A percentile compares a stretch with the other conserved stretches of the same genome.
Conservation (phyloP, 495 filamentous ascomycete species). For the Podospora conica region DNA sequence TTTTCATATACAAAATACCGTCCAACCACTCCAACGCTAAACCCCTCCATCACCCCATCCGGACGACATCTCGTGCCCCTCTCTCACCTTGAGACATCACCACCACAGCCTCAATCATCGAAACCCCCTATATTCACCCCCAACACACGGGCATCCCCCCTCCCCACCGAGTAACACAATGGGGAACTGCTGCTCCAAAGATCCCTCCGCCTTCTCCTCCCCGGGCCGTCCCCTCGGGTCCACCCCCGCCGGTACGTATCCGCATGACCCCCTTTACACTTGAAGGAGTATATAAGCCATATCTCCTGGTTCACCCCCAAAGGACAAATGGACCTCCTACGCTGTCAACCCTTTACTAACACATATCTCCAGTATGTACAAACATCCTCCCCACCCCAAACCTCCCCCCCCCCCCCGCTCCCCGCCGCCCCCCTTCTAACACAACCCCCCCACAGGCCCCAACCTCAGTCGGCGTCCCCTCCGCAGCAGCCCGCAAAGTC, state of each 20-base stretch:
- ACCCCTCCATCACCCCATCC: neutral
- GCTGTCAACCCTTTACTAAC: too few relatives aligned
- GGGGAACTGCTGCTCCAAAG: conserved; percentile 70
- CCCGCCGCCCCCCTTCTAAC: too few relatives aligned
- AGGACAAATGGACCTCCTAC: too few relatives aligned
- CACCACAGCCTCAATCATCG: neutral
- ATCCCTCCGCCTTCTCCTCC: conserved; percentile 52
- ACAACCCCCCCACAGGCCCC: too few relatives aligned
- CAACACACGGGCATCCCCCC: neutral
- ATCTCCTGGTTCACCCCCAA: too few relatives aligned
- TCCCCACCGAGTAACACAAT: conserved; percentile 36
- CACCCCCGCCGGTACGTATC: conserved; percentile 37
- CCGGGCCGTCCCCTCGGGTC: conserved; percentile 59
- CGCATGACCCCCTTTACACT: too few relatives aligned
- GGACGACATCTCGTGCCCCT: neutral
- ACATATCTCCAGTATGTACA: too few relatives aligned
- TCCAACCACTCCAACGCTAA: neutral
- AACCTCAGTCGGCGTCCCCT: conserved; percentile 31
- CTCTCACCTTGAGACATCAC: neutral
- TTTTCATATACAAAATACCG: neutral
- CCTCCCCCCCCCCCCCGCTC: too few relatives aligned
- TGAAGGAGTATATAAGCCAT: too few relatives aligned
- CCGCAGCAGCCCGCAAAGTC: conserved; percentile 20
- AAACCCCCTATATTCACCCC: neutral
- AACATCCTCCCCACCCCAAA: too few relatives aligned